phyloP scores from a whole-genome alignment of 345 rosid species.

The Salix arbutifolia region DNA sequence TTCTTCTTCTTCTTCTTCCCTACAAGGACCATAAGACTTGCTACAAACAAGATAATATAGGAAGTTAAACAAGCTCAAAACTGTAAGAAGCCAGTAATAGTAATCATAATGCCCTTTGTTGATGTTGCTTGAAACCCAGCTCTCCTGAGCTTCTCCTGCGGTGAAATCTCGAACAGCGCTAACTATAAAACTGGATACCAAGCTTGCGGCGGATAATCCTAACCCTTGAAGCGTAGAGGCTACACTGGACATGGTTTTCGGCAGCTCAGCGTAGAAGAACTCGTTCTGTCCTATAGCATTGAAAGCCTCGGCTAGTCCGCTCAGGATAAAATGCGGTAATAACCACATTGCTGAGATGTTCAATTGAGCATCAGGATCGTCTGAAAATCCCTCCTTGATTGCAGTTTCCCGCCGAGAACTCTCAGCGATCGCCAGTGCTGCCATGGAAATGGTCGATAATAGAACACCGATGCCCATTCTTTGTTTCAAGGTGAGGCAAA shows the following conservation, averaged over 20 bases:
- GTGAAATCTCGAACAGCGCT: slow-evolving; percentile 16
- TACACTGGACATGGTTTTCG: slow-evolving; percentile 70
- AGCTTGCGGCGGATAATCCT: too few species aligned
- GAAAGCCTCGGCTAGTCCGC: slow-evolving; percentile 69
- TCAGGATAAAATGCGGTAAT: slow-evolving; percentile 49
- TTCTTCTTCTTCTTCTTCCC: too few species aligned
- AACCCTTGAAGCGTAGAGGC: slow-evolving; percentile 23
- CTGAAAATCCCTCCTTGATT: slow-evolving; percentile 36
- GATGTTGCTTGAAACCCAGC: slow-evolving; percentile 64
- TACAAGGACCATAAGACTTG: too few species aligned
- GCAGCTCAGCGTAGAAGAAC: slow-evolving; percentile 71
- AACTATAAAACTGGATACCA: too few species aligned
- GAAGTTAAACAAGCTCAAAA: slow-evolving; percentile 32
- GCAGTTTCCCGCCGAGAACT: too few species aligned
- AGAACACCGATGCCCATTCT: too few species aligned
- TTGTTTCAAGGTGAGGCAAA: too few species aligned
- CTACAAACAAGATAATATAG: slow-evolving; percentile 1
- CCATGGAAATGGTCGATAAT: too few species aligned
- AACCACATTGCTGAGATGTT: slow-evolving; percentile 74
- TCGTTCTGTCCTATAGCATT: slow-evolving; percentile 67
- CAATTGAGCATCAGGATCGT: neutral
- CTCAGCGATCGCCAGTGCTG: too few species aligned
- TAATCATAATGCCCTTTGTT: slow-evolving; percentile 66
- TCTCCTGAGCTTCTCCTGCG: slow-evolving; percentile 37
- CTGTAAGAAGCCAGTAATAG: slow-evolving; percentile 65